Base-by-base conservation (phyloP, 257 asterid species). In the Rubia yunnanensis region DNA sequence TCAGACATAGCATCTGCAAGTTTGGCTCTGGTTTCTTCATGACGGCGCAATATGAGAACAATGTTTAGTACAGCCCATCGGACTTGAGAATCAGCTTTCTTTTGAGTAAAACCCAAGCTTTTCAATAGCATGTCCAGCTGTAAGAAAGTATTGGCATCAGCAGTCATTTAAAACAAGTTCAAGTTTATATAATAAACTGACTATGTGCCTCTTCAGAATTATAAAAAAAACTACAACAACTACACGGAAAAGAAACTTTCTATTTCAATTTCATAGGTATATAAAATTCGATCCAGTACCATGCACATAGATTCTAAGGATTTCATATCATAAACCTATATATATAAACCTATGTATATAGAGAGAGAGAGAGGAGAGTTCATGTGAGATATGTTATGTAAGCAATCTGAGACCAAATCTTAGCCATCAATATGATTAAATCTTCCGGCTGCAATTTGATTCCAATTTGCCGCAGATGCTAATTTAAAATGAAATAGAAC, bases 41-140 rank as follows among this genome's bases (percentile, higher is more conserved):
- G 97, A 69, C 97, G 95, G 22, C 99, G 90, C 72, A 92, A 63
- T 55, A 84, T 63, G n/a, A 89, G 68, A 72, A 78, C 68, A 17
- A 96, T 92, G 20, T 89, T 92, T 50, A 89, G 79, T 3, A 92
- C 88, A 62, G 96, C 92, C 97, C 99, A 92, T 79, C 97, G 83
- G 60, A 89, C 96, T 68, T 87, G 97, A 72, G 81, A 88, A 78
- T 92, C 97, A 3, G 95, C 72, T 73, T 92, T 92, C 88, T 89
- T 89, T 75, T 89, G 99, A 1, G 97, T 89, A 79, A 92, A 92
- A n/a, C 95, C 96, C 73, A 92, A 69, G 78, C 95, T 78, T 66
- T 77, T 79, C 18, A 92, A 84, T 46, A 92, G 69, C 20, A 54
- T 77, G 64, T 92, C 96, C 86, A 92, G 77, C 97, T 92, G 86